phyloP scores from a whole-genome alignment of 331 rosid species.

The Ulmus americana region DNA sequence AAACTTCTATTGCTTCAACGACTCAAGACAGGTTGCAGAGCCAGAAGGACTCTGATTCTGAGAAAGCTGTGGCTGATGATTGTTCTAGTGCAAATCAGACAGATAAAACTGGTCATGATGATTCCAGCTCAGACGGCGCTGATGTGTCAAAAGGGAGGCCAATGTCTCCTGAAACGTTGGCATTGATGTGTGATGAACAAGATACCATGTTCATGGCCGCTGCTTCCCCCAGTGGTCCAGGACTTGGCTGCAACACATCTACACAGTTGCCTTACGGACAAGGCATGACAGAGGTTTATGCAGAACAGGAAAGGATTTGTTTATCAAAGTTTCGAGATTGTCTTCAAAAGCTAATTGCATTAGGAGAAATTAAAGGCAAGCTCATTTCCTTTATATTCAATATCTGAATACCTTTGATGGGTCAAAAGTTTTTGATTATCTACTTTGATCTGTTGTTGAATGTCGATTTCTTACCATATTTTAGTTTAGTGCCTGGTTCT shows the following conservation, averaged over 20 bases:
- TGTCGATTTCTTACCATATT: not conserved
- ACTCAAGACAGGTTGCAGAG: constrained; percentile 54
- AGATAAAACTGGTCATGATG: constrained; percentile 48
- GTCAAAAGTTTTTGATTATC: not conserved
- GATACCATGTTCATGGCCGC: constrained; percentile 77
- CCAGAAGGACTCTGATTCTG: constrained; percentile 45
- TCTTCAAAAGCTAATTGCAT: constrained; percentile 69
- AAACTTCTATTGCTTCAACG: constrained; percentile 58
- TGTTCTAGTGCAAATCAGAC: constrained; percentile 61
- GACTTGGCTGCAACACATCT: constrained; percentile 52
- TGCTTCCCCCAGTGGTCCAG: constrained; percentile 45
- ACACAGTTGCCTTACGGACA: constrained; percentile 55
- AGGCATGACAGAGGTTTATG: constrained; percentile 64
- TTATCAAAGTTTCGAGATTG: constrained; percentile 73
- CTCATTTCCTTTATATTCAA: constrained; percentile 16
- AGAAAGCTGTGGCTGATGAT: constrained; percentile 58
- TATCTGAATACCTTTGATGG: too few relatives aligned
- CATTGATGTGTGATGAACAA: constrained; percentile 93
- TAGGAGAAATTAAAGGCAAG: constrained; percentile 87
- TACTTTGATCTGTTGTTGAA: not conserved
- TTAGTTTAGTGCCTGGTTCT: not conserved
- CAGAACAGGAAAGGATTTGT: constrained; percentile 76
- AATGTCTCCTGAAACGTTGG: constrained; percentile 97
- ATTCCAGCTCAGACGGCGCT: constrained; percentile 60
- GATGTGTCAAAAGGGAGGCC: constrained; percentile 61